Conservation (phyloP, 2,329 filamentous ascomycete species). For the Aspergillus nomiae region DNA sequence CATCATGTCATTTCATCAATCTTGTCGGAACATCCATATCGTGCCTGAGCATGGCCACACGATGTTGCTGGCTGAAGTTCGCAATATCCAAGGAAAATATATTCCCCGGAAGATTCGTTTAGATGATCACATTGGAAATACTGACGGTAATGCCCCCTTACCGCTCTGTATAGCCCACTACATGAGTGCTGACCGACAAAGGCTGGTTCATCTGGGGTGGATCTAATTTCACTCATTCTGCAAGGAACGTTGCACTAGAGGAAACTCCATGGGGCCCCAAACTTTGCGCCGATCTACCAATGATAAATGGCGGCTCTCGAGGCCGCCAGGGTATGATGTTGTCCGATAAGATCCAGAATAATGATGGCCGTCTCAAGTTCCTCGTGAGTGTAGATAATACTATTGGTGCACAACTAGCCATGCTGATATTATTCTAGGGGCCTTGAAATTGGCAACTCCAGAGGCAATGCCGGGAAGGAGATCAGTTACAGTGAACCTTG, state of each 20-base stretch:
- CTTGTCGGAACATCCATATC: slow-evolving; percentile 16
- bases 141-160: slow-evolving; percentile 12
- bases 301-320: slow-evolving; percentile 12
- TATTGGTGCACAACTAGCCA: background rate
- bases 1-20: slow-evolving; percentile 20
- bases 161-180: background rate
- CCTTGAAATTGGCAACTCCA: background rate
- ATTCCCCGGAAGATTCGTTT: slow-evolving; percentile 14
- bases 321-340: slow-evolving; percentile 21
- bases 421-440: background rate
- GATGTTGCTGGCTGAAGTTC: slow-evolving; percentile 12
- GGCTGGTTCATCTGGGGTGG: slow-evolving; percentile 27
- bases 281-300: slow-evolving; percentile 19
- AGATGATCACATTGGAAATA: slow-evolving; percentile 22
- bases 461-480: too few species aligned
- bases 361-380: slow-evolving; percentile 19
- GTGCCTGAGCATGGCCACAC: slow-evolving; percentile 13
- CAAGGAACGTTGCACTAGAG: slow-evolving; percentile 17
- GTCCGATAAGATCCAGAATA: slow-evolving; percentile 21
- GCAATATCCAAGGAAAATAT: slow-evolving; percentile 10
- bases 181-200: background rate
- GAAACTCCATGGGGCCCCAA: slow-evolving; percentile 18
- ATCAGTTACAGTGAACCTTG: too few species aligned
- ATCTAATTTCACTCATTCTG: slow-evolving; percentile 19
- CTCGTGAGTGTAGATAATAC: slow-evolving; percentile 8